A percentile compares a stretch with the other conserved stretches of the same genome.
These are phyloP conservation scores for Termitomyces sp. DNA, from an alignment of 768 basidiomycete species.

Conservation along the genomic window DNA sequence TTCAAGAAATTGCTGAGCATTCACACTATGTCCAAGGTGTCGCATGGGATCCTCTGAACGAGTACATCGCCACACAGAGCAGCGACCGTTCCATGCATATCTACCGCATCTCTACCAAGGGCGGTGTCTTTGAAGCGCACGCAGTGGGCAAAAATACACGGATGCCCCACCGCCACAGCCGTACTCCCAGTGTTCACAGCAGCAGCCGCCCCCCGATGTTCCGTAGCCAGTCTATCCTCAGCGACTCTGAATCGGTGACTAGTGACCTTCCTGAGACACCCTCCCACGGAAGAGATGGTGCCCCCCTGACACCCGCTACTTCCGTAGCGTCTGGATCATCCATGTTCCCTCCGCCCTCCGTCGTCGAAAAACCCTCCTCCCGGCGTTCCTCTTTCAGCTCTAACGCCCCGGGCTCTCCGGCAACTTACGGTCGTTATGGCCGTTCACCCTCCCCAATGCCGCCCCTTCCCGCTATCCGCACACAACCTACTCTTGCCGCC, in stretches of 20 bases:
- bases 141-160: conserved; percentile 87
- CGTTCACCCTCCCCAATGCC: conserved; percentile 90
- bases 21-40: conserved; percentile 98
- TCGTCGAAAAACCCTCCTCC: conserved; percentile 57
- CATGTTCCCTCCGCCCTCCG: conserved; percentile 66
- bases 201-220: conserved; percentile 53
- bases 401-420: conserved; percentile 75
- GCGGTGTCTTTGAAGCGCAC: conserved; percentile 84
- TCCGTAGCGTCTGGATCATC: conserved; percentile 68
- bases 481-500: conserved; percentile 32
- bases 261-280: conserved; percentile 48
- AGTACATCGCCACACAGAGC: conserved; percentile 96
- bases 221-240: conserved; percentile 68
- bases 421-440: conserved; percentile 60
- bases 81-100: conserved; percentile 96
- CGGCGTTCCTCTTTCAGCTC: conserved; percentile 77
- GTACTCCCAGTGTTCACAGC: conserved; percentile 61
- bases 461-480: conserved; percentile 89
- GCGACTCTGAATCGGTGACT: conserved; percentile 62
- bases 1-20: conserved; percentile 91
- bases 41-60: conserved; percentile 97
- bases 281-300: conserved; percentile 26
- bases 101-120: conserved; percentile 76
- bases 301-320: conserved; percentile 61
- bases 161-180: conserved; percentile 66